Conservation (phyloP, 768 basidiomycete species). For the Leccinum subgranulosum region DNA sequence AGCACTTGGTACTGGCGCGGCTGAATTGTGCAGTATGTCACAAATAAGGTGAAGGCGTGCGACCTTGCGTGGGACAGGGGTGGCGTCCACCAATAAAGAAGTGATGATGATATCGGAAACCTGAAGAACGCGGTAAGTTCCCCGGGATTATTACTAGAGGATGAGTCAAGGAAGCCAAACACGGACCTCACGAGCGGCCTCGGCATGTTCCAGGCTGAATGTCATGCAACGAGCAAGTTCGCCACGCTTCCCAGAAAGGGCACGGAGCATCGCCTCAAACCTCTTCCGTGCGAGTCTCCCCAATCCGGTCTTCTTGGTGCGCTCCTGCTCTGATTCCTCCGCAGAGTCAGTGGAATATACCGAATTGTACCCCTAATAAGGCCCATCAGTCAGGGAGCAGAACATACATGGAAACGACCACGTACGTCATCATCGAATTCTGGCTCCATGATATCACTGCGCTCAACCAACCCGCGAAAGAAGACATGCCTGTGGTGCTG, state of each 20-base stretch:
- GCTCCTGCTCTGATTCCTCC: conserved; percentile 90
- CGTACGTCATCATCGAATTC: conserved; percentile 81
- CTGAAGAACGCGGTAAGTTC: conserved; percentile 38
- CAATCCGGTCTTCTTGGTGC: conserved; percentile 68
- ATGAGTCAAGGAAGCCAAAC: neutral
- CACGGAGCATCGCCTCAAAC: conserved; percentile 89
- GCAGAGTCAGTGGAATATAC: conserved; percentile 91
- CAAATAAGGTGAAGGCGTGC: conserved; percentile 94
- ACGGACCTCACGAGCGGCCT: conserved; percentile 87
- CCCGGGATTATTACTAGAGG: neutral
- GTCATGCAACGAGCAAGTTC: conserved; percentile 95
- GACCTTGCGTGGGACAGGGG: conserved; percentile 95
- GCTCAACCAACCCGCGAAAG: conserved; percentile 67
- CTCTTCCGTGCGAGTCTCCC: conserved; percentile 77
- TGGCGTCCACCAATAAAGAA: conserved; percentile 86
- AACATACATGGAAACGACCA: conserved; percentile 3
- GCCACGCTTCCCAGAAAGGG: conserved; percentile 79
- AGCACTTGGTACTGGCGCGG: conserved; percentile 88
- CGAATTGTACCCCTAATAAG: conserved; percentile 74
- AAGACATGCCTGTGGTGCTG: conserved; percentile 72
- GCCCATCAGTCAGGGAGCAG: conserved; percentile 6
- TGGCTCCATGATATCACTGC: conserved; percentile 49
- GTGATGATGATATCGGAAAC: conserved; percentile 87
- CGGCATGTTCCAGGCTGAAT: conserved; percentile 95
- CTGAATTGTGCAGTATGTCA: conserved; percentile 97